phyloP scores from a whole-genome alignment of 2,329 filamentous ascomycete genomes.

The Dothistroma pini region DNA sequence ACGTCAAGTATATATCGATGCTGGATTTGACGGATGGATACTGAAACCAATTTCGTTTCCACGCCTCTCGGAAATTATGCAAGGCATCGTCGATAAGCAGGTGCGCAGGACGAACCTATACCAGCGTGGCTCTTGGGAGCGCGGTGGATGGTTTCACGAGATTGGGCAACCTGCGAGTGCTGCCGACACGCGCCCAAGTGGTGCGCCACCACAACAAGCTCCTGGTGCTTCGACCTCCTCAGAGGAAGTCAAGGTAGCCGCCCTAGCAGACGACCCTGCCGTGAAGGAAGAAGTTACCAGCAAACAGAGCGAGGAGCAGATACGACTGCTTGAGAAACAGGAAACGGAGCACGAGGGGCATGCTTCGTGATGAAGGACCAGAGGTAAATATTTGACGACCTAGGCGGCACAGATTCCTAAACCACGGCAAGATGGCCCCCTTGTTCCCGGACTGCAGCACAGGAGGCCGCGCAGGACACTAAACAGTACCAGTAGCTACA shows the following conservation, averaged over 20 bases:
- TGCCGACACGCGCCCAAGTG: conserved; percentile 37
- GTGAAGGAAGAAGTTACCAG: conserved; percentile 33
- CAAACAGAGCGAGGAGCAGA: conserved; percentile 33
- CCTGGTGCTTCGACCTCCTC: conserved; percentile 18
- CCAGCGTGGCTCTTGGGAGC: conserved; percentile 69
- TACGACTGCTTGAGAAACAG: conserved; percentile 29
- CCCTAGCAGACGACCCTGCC: conserved; percentile 33
- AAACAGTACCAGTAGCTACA: not conserved
- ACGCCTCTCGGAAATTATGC: conserved; percentile 64
- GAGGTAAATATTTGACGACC: not conserved
- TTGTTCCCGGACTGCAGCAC: not conserved
- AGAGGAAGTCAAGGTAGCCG: conserved; percentile 33
- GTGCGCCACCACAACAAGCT: conserved; percentile 19
- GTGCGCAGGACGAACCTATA: conserved; percentile 64
- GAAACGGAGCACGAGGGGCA: conserved; percentile 7
- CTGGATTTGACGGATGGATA: conserved; percentile 88
- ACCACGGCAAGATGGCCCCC: not conserved
- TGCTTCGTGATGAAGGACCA: not conserved
- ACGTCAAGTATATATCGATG: conserved; percentile 64
- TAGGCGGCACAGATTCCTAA: not conserved
- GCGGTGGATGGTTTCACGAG: conserved; percentile 76
- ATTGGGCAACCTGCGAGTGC: conserved; percentile 37
- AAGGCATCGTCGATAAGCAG: conserved; percentile 62
- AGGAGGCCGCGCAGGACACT: not conserved
- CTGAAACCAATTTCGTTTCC: conserved; percentile 83